phyloP scores from a whole-genome alignment of 148 eudicot species.

The Vaccinium myrtillus region DNA sequence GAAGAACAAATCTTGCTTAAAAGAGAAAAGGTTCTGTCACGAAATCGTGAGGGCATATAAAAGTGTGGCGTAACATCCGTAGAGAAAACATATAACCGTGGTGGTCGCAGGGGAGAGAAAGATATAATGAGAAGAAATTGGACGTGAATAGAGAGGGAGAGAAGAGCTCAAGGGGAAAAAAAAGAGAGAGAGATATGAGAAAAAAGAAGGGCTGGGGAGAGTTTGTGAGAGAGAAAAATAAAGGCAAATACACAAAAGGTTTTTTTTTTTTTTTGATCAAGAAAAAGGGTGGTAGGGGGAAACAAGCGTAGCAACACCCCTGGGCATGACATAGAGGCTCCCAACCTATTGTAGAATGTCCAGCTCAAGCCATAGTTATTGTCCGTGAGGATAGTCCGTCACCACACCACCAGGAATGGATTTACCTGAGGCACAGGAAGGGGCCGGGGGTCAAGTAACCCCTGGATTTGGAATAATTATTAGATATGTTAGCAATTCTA shows the following conservation, averaged over 20 bases:
- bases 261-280: too few species aligned
- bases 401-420: too few species aligned
- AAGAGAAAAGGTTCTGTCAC: neutral
- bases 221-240: neutral
- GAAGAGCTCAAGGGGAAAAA: neutral
- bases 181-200: neutral
- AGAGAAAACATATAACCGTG: neutral
- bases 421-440: too few species aligned
- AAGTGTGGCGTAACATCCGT: neutral
- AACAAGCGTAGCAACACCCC: too few species aligned
- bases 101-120: neutral
- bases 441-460: too few species aligned
- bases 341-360: too few species aligned
- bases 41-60: neutral
- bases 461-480: too few species aligned
- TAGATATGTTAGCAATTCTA: too few species aligned
- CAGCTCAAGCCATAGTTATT: too few species aligned
- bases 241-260: neutral
- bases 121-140: neutral
- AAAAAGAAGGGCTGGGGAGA: neutral
- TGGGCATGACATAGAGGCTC: too few species aligned
- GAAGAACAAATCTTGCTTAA: neutral
- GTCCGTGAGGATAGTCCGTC: too few species aligned
- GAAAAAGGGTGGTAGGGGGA: too few species aligned
- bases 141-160: neutral